phyloP scores from a whole-genome alignment of 2,329 filamentous ascomycete species.

The Clonostachys chloroleuca region DNA sequence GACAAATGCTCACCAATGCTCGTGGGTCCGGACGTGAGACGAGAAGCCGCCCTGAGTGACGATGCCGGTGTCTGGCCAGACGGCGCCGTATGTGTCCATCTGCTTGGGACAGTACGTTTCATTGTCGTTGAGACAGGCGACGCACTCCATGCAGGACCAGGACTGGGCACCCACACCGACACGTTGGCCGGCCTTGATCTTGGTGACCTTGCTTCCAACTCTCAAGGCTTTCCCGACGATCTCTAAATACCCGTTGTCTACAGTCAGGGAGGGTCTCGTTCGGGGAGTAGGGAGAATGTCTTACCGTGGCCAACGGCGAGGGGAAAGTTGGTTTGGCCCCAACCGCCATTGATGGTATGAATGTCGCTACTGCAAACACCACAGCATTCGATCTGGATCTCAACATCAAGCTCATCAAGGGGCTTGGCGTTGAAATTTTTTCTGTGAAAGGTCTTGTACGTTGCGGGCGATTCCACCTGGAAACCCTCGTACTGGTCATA shows the following conservation, averaged over 20 bases:
- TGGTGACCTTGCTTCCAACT: constrained; percentile 41
- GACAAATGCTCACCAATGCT: constrained; percentile 30
- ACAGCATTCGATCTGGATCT: constrained; percentile 80
- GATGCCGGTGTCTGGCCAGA: constrained; percentile 41
- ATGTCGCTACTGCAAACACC: constrained; percentile 72
- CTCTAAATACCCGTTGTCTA: constrained; percentile 36
- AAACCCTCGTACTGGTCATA: background rate
- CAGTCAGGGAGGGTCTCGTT: background rate
- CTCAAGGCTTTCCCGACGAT: constrained; percentile 55
- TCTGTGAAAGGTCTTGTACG: constrained; percentile 58
- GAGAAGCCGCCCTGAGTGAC: constrained; percentile 56
- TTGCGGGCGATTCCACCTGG: constrained; percentile 11
- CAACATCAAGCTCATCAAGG: constrained; percentile 82
- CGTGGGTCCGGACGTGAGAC: constrained; percentile 23
- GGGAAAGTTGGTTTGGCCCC: constrained; percentile 58
- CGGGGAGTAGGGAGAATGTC: background rate
- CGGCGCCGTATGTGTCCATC: constrained; percentile 42
- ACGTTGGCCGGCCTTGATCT: constrained; percentile 51
- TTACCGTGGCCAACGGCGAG: constrained; percentile 71
- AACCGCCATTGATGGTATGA: constrained; percentile 66
- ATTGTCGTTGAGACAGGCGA: constrained; percentile 29
- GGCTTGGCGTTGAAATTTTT: constrained; percentile 78
- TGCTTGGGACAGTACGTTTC: constrained; percentile 30
- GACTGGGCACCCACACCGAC: constrained; percentile 55
- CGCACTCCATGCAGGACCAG: constrained; percentile 40